phyloP scores from a whole-genome alignment of 495 filamentous ascomycete species.

The Ramalina peruviana region DNA sequence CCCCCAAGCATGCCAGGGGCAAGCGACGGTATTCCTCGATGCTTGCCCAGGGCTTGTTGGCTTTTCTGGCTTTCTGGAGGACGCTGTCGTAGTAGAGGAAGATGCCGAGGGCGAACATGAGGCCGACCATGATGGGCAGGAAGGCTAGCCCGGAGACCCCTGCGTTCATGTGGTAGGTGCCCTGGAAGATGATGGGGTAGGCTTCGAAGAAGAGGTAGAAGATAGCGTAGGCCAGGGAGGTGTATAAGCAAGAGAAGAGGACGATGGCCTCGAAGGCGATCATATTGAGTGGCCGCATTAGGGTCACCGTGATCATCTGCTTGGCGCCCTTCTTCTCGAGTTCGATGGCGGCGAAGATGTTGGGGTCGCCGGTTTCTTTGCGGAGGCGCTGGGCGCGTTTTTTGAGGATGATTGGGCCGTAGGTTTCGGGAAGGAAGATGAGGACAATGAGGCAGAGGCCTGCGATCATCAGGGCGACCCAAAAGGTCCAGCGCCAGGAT shows the following conservation, averaged over 20 bases:
- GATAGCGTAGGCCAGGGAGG: constrained; percentile 54
- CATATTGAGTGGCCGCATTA: constrained; percentile 37
- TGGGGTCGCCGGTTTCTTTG: constrained; percentile 43
- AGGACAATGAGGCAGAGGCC: constrained; percentile 32
- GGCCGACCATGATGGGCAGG: constrained; percentile 23
- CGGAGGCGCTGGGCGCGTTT: constrained; percentile 50
- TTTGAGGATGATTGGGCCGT: constrained; percentile 56
- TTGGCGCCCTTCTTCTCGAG: constrained; percentile 31
- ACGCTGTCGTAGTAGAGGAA: constrained; percentile 19
- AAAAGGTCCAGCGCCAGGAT: constrained; percentile 54
- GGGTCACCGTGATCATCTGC: constrained; percentile 28
- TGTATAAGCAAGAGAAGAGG: constrained; percentile 50
- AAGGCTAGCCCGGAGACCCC: constrained; percentile 29
- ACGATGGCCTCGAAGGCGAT: constrained; percentile 45
- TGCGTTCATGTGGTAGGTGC: constrained; percentile 23
- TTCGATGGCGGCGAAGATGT: constrained; percentile 31
- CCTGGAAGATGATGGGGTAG: constrained; percentile 52
- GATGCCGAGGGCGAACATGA: constrained; percentile 15
- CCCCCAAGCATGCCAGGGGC: constrained; percentile 49
- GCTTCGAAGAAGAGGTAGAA: constrained; percentile 62
- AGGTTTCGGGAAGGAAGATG: constrained; percentile 48
- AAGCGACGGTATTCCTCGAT: constrained; percentile 46
- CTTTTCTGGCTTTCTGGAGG: constrained; percentile 16
- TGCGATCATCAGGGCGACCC: constrained; percentile 45
- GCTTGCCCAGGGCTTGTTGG: constrained; percentile 12